phyloP scores from a whole-genome alignment of 2,329 filamentous ascomycete species.

The Chrysoporthe austroafricana region DNA sequence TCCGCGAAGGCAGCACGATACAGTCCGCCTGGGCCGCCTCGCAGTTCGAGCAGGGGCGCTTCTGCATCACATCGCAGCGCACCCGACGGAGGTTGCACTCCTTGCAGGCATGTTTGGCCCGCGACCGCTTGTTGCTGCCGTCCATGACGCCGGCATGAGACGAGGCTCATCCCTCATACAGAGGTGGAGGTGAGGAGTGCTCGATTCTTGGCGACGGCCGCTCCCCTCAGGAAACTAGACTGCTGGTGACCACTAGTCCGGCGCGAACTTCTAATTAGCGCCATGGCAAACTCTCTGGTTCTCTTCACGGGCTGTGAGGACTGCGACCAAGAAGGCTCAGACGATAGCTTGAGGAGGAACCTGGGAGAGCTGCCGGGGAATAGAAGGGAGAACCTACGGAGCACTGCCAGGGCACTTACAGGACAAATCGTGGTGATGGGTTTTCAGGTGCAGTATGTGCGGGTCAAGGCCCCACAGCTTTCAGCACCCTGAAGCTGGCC shows the following conservation, averaged over 20 bases:
- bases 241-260: neutral
- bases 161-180: too few relatives aligned
- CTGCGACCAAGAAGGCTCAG: neutral
- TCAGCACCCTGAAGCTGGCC: too few relatives aligned
- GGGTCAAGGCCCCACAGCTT: too few relatives aligned
- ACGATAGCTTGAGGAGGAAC: neutral
- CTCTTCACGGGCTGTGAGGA: neutral
- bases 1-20: constrained; percentile 30
- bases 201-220: neutral
- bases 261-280: neutral
- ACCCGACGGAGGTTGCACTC: constrained; percentile 32
- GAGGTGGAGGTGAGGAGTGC: neutral
- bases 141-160: constrained; percentile 14
- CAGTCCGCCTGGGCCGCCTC: constrained; percentile 26
- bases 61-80: constrained; percentile 32
- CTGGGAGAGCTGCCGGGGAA: neutral
- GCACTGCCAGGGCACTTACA: too few relatives aligned
- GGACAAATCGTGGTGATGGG: too few relatives aligned
- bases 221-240: neutral
- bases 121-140: constrained; percentile 25
- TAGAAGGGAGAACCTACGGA: too few relatives aligned
- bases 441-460: too few relatives aligned
- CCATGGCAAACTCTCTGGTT: neutral
- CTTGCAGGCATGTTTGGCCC: constrained; percentile 33
- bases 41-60: constrained; percentile 32